Conservation (phyloP, 169 alveolate genomes). For the Eimeria praecox region DNA sequence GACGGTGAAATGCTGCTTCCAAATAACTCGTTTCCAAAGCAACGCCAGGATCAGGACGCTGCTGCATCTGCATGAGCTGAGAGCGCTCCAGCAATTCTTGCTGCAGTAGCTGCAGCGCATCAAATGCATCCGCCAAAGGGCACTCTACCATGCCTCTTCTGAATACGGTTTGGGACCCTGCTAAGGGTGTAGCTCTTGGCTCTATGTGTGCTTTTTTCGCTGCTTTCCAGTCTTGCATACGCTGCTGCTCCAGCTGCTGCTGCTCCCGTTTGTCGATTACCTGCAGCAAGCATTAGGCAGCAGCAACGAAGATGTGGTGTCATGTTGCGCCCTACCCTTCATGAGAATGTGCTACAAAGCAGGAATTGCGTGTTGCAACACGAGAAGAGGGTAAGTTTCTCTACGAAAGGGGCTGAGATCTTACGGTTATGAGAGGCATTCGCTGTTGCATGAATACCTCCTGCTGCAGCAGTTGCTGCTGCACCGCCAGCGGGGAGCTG, state of each 20-base stretch:
- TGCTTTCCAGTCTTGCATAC: conserved; percentile 57
- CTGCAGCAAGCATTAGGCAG: conserved; percentile 15
- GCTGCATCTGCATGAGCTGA: not conserved
- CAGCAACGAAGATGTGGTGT: conserved; percentile 1
- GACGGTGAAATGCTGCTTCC: conserved; percentile 9
- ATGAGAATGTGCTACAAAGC: not conserved
- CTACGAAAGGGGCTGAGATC: not conserved
- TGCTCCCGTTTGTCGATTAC: conserved; percentile 54
- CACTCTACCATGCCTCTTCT: conserved; percentile 19
- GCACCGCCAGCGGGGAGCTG: conserved; percentile 64
- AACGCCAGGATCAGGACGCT: not conserved
- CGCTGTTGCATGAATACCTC: conserved; percentile 65
- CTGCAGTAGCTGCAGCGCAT: conserved; percentile 50
- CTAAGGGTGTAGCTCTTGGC: not conserved
- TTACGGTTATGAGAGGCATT: conserved; percentile 41
- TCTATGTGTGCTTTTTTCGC: not conserved
- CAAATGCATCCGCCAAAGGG: conserved; percentile 43
- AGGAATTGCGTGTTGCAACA: not conserved
- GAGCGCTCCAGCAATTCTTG: conserved; percentile 15
- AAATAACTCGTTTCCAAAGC: not conserved
- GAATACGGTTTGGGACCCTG: conserved; percentile 6
- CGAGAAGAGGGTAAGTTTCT: not conserved
- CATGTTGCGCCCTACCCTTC: not conserved
- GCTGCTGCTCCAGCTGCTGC: conserved; percentile 58
- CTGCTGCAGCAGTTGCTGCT: conserved; percentile 72